Evolutionary conservation across 768 basidiomycete species (phyloP).

Genomic region (Sutorius australiensis): DNA sequence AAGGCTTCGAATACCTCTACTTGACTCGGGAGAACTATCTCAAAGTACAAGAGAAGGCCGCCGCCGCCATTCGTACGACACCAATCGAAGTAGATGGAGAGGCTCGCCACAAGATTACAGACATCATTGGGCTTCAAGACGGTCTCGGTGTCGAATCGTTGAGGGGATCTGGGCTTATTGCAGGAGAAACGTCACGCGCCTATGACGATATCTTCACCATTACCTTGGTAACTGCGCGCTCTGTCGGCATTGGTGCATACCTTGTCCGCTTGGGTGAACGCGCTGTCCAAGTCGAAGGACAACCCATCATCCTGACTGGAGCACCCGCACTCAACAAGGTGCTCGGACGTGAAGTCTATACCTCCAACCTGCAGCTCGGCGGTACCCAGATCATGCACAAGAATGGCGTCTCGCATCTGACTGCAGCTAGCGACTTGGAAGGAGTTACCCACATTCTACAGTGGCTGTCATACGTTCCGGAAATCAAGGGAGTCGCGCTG

Average conservation of each 20-base stretch:
- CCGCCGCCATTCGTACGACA: slow-evolving; percentile 70
- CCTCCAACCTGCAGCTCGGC: slow-evolving; percentile 96
- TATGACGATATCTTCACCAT: slow-evolving; percentile 99
- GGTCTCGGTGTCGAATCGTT: slow-evolving; percentile 96
- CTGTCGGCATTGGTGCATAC: slow-evolving; percentile 98
- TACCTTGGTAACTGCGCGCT: slow-evolving; percentile 96
- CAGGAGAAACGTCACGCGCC: slow-evolving; percentile 95
- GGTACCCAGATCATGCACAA: slow-evolving; percentile 99
- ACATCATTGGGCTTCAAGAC: slow-evolving; percentile 95
- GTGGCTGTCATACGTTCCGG: slow-evolving; percentile 94
- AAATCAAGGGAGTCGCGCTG: slow-evolving; percentile 71
- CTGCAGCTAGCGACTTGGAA: slow-evolving; percentile 91
- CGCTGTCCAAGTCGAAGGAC: slow-evolving; percentile 97
- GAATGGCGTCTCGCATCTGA: slow-evolving; percentile 97
- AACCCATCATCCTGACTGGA: slow-evolving; percentile 98
- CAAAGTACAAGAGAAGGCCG: slow-evolving; percentile 83
- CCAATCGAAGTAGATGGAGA: slow-evolving; percentile 88
- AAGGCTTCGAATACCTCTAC: slow-evolving; percentile 95
- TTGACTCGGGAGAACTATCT: slow-evolving; percentile 89
- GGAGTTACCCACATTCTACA: slow-evolving; percentile 91
- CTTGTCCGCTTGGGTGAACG: slow-evolving; percentile 97
- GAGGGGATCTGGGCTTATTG: slow-evolving; percentile 95
- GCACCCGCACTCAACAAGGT: slow-evolving; percentile 98
- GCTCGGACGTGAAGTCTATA: slow-evolving; percentile 97
- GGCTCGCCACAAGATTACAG: slow-evolving; percentile 88